phyloP scores from a whole-genome alignment of 2,329 filamentous ascomycete species.

The Cladosporium velox region DNA sequence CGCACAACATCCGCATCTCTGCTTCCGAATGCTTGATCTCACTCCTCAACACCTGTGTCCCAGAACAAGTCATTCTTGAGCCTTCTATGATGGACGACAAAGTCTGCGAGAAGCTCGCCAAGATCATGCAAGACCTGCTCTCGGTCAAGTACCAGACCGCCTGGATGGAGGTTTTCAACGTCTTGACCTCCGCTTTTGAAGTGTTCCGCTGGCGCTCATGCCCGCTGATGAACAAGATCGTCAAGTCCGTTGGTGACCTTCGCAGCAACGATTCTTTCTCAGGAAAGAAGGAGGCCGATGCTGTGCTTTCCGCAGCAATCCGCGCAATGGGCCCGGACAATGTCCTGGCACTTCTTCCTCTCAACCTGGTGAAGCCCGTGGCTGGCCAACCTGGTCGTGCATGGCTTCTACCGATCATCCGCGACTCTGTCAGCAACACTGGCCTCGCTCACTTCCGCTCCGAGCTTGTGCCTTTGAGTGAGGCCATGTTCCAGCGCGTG shows the following conservation, averaged over 20 bases:
- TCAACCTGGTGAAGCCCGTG: conserved; percentile 79
- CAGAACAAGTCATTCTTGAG: conserved; percentile 77
- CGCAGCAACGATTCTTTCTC: conserved; percentile 84
- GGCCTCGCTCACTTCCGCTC: conserved; percentile 79
- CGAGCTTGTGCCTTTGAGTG: conserved; percentile 86
- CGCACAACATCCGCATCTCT: conserved; percentile 90
- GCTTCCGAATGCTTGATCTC: conserved; percentile 94
- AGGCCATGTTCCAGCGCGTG: conserved; percentile 84
- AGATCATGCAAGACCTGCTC: conserved; percentile 70
- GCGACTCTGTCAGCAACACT: conserved; percentile 88
- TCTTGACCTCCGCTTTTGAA: conserved; percentile 84
- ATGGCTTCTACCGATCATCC: conserved; percentile 90
- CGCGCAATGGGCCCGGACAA: conserved; percentile 86
- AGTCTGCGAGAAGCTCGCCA: conserved; percentile 76
- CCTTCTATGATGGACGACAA: conserved; percentile 94
- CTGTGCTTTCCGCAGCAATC: conserved; percentile 83
- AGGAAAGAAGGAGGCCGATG: conserved; percentile 92
- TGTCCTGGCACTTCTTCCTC: conserved; percentile 77
- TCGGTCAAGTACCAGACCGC: conserved; percentile 91
- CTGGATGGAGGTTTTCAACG: conserved; percentile 92
- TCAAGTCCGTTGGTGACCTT: conserved; percentile 81
- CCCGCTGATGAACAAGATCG: conserved; percentile 73
- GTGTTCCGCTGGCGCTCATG: conserved; percentile 80
- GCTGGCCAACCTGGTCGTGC: conserved; percentile 81
- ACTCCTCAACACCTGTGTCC: conserved; percentile 87